A percentile compares a stretch with the other conserved stretches of the same genome.
phyloP scores from a whole-genome alignment of 257 asterid species.

The Salvia rosmarinus region DNA sequence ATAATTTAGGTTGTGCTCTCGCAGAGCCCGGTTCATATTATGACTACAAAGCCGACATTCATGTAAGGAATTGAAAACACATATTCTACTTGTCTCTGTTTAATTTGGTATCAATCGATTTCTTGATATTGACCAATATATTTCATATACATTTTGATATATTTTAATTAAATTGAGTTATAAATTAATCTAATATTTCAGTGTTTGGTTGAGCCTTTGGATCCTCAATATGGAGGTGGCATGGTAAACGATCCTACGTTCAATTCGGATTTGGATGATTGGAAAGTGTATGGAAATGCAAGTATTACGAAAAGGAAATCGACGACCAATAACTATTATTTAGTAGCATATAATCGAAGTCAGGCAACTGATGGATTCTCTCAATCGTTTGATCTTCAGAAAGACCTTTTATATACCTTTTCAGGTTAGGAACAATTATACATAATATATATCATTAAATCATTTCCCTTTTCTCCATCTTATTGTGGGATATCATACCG shows the following conservation, averaged over 20 bases:
- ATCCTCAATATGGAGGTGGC: slow-evolving; percentile 55
- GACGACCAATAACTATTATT: slow-evolving; percentile 36
- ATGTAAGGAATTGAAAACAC: slow-evolving; percentile 26
- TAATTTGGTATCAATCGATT: neutral
- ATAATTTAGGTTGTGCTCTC: slow-evolving; percentile 31
- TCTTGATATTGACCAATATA: neutral
- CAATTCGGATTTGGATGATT: slow-evolving; percentile 34
- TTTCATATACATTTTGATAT: too few species aligned
- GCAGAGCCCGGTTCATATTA: slow-evolving; percentile 27
- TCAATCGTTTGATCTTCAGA: slow-evolving; percentile 32
- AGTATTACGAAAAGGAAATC: slow-evolving; percentile 31
- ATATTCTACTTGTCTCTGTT: too few species aligned
- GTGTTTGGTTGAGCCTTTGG: slow-evolving; percentile 46
- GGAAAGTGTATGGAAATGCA: slow-evolving; percentile 41
- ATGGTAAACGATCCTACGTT: slow-evolving; percentile 38
- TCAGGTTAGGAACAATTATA: too few species aligned
- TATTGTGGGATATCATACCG: too few species aligned
- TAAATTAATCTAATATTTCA: slow-evolving; percentile 22
- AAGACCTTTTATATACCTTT: slow-evolving; percentile 41
- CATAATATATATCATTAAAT: too few species aligned
- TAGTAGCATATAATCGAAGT: slow-evolving; percentile 43
- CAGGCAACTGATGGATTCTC: slow-evolving; percentile 34
- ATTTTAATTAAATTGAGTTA: too few species aligned
- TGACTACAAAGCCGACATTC: slow-evolving; percentile 45
- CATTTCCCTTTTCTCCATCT: too few species aligned